phyloP scores from a whole-genome alignment of 2,329 filamentous ascomycete genomes.

The Trichoderma brevicompactum region DNA sequence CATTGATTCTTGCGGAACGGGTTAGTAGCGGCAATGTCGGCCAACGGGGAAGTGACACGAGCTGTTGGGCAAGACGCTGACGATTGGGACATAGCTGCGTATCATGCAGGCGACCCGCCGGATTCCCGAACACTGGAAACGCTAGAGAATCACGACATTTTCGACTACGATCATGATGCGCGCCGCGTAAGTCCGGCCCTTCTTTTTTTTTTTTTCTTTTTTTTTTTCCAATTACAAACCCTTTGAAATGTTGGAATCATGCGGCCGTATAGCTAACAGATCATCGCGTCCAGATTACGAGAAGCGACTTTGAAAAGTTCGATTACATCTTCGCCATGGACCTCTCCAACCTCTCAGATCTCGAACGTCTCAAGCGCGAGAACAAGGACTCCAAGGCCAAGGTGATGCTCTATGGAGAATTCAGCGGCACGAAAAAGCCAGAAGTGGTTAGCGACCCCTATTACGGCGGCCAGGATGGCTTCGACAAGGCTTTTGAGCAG shows the following conservation, averaged over 20 bases:
- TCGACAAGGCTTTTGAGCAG: constrained; percentile 86
- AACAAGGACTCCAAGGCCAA: constrained; percentile 63
- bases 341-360: constrained; percentile 73
- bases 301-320: constrained; percentile 78
- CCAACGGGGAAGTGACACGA: background rate
- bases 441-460: constrained; percentile 89
- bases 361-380: constrained; percentile 63
- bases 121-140: constrained; percentile 85
- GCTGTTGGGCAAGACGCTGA: constrained; percentile 4
- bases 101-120: constrained; percentile 76
- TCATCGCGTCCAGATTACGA: constrained; percentile 48
- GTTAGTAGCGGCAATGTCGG: constrained; percentile 40
- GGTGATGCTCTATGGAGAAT: constrained; percentile 84
- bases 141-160: constrained; percentile 74
- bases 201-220: no score
- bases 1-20: constrained; percentile 89
- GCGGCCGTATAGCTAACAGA: constrained; percentile 7
- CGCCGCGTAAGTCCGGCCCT: constrained; percentile 63
- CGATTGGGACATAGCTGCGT: constrained; percentile 60
- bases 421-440: constrained; percentile 64
- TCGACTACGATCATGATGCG: constrained; percentile 74
- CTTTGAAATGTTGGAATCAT: no score
- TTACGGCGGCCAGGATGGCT: constrained; percentile 83
- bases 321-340: constrained; percentile 98
- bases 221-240: background rate